Base-by-base conservation (phyloP, 1,139 yeast species). In the Nadsonia commutata region DNA sequence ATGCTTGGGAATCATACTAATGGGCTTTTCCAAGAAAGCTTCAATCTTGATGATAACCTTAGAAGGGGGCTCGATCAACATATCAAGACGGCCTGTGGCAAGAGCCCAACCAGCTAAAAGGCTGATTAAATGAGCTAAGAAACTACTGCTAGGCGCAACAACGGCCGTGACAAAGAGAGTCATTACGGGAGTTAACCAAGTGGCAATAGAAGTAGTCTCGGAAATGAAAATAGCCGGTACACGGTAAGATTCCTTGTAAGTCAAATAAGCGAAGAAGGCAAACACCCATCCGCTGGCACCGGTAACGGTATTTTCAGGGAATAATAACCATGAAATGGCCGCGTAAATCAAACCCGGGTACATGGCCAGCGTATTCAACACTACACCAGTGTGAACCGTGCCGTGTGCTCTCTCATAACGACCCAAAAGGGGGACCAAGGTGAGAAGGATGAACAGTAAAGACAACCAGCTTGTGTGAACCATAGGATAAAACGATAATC, bases 361-460 rank as follows among this genome's bases (percentile, higher is more conserved):
- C 1, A 80, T 78, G 0, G 95, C 81, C 45, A 81, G 62, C 21
- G 82, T 51, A 58, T 85, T 84, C 47, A 88, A 66, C 18, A 86
- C 79, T 43, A 88, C 69, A 1, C 94, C 96, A 2, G 96, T 82
- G 57, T 83, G 76, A 1, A 88, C 79, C 0, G 97, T 86, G 8
- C 97, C 97, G 53, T 85, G 81, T 22, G 65, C 60, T 44, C 69
- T 66, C 64, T 88, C 97, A 60, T 79, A 86, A 43, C 52, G 47
- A 18, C 72, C 67, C 23, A 82, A 65, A 56, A 86, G 63, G 4
- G 88, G 85, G 0, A 76, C 64, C 40, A 85, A 58, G 0, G 80
- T 72, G 39, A 76, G 49, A n/a, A 74, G 51, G 57, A 84, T 84
- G 54, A 82, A 61, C 2, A 74, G 45, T 62, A 88, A 65, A 59